Percentiles rank a stretch among this genome's conserved stretches.
These are phyloP conservation scores for Monosporozyma servazzii DNA, from an alignment of 805 yeast species.

Conservation along the genomic window DNA sequence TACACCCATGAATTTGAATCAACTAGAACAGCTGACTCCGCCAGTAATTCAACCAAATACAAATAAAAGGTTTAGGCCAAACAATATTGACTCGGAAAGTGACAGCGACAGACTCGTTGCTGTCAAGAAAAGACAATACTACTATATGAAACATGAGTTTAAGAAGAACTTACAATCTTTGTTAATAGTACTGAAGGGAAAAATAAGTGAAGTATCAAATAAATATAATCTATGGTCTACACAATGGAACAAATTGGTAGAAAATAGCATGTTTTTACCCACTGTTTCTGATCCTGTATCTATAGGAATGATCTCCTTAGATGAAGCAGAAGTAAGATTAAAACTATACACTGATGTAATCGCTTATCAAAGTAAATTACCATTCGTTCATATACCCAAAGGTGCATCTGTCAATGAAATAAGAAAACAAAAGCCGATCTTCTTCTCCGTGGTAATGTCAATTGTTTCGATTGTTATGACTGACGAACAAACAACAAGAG, in stretches of 20 bases:
- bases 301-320: constrained; percentile 45
- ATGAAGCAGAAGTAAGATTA: constrained; percentile 51
- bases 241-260: constrained; percentile 39
- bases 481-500: constrained; percentile 27
- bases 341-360: constrained; percentile 40
- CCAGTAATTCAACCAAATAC: not conserved
- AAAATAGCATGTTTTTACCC: constrained; percentile 36
- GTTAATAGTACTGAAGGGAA: constrained; percentile 20
- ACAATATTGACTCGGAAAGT: not conserved
- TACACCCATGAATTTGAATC: not conserved
- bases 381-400: constrained; percentile 48
- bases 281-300: constrained; percentile 44
- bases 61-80: not conserved
- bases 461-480: constrained; percentile 41
- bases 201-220: constrained; percentile 36
- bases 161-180: constrained; percentile 21
- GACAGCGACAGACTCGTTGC: not conserved
- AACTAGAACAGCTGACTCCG: not conserved
- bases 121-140: not conserved
- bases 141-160: constrained; percentile 10
- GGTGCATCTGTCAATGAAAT: constrained; percentile 39
- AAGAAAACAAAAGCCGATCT: constrained; percentile 44
- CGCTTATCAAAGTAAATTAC: constrained; percentile 36
- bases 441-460: constrained; percentile 59
- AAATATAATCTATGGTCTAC: constrained; percentile 33